These are phyloP conservation scores for Ophiosphaerella herpotricha DNA, from an alignment of 2,329 filamentous ascomycete genomes.

Conservation along the genomic window DNA sequence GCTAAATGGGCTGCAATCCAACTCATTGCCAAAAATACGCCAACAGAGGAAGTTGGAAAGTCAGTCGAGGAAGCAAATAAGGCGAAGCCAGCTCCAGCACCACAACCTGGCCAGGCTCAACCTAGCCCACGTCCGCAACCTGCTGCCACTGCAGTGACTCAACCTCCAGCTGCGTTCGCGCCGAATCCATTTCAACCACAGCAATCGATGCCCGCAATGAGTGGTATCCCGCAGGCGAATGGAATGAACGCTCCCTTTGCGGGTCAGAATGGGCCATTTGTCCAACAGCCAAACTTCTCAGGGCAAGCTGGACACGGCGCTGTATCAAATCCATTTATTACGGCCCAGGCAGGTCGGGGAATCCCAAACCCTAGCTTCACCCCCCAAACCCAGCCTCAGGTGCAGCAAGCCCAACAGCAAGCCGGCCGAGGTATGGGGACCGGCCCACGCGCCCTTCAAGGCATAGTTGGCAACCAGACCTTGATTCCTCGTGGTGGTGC, in stretches of 20 bases:
- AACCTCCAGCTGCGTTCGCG: slow-evolving; percentile 9
- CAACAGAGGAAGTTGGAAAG: slow-evolving; percentile 79
- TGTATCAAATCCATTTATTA: slow-evolving; percentile 16
- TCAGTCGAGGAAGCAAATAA: slow-evolving; percentile 80
- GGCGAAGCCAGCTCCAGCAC: slow-evolving; percentile 54
- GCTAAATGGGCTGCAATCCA: slow-evolving; percentile 80
- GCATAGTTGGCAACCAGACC: slow-evolving; percentile 28
- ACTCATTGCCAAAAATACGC: slow-evolving; percentile 82
- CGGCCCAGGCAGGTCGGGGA: slow-evolving; percentile 19
- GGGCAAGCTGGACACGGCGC: slow-evolving; percentile 11
- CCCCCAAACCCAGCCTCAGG: slow-evolving; percentile 16
- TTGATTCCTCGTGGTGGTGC: slow-evolving; percentile 39
- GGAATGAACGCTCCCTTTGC: neutral
- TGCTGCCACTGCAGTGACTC: slow-evolving; percentile 2
- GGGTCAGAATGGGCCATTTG: slow-evolving; percentile 2
- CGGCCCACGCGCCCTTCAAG: slow-evolving; percentile 35
- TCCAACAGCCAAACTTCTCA: neutral
- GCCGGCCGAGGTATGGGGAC: slow-evolving; percentile 30
- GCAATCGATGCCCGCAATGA: slow-evolving; percentile 15
- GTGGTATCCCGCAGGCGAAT: neutral
- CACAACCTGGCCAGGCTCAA: slow-evolving; percentile 22
- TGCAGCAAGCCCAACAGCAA: slow-evolving; percentile 25
- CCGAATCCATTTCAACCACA: slow-evolving; percentile 14
- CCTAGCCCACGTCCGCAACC: slow-evolving; percentile 10
- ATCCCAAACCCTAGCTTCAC: slow-evolving; percentile 33